Evolutionary conservation across 176 grass and related monocot genomes (phyloP), one percentile per base, ranked within the genome.

Genomic region (Zizania latifolia): DNA sequence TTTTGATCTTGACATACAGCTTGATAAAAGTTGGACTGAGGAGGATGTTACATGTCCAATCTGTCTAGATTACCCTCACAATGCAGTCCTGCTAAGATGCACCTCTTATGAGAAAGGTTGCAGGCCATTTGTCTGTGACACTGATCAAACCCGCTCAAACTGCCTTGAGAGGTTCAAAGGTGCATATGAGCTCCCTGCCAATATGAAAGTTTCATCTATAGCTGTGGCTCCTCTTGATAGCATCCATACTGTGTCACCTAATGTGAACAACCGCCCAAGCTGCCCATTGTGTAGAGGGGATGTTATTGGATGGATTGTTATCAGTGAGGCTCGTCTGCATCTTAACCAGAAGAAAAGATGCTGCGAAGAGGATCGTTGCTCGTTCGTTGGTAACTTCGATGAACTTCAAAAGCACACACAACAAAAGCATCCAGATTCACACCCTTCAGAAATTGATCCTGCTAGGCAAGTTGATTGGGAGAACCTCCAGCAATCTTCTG

Each of bases 401-500:
- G 89, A 94, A 72, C 95, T 98, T 51, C 88, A 92, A 80, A 94
- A 92, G 73, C 95, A 98, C 77, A 89, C 91, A 4, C 88, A 94
- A 51, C 64, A 82, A 12, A 94, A 92, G 79, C 95, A 98, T 39
- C 95, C 95, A 11, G 85, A 98, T 88, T 94, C 95, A 44, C 83
- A 78, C 55, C 95, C 95, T 82, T 94, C 91, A 36, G 89, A 94
- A 72, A 98, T 98, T 3, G 95, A 98, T 59, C 95, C 95, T 30
- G 91, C 86, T 36, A 91, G 84, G 68, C 83, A 81, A 59, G 74
- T 90, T 79, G 91, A 98, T 61, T 98, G 95, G 95, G 91, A 94
- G 63, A 98, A 98, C 78, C 94, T 94, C 62, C 95, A 98, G 81
- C 95, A 94, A 34, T 94, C 90, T 21, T 98, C 95, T 68, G 95